Evolutionary conservation across 1,139 yeast genomes (phyloP).

Genomic region (Blastobotrys apis): DNA sequence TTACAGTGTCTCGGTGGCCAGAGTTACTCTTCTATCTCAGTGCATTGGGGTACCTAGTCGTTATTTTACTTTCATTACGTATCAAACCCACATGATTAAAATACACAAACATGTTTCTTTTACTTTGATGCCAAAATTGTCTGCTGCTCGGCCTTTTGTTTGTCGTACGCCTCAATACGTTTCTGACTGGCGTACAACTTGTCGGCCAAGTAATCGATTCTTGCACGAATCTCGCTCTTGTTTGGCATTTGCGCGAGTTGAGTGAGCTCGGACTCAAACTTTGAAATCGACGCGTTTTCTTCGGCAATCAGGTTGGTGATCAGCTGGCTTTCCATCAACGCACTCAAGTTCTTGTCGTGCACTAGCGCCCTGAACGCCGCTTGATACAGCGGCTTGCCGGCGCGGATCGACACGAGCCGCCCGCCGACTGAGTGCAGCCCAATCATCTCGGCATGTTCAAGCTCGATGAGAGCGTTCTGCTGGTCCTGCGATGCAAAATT

Average conservation of each 20-base stretch:
- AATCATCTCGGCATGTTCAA: slow-evolving; percentile 78
- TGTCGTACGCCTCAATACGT: slow-evolving; percentile 45
- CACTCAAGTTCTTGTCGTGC: slow-evolving; percentile 52
- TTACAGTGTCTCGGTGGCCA: slow-evolving; percentile 23
- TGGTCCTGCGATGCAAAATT: slow-evolving; percentile 56
- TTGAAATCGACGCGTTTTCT: slow-evolving; percentile 61
- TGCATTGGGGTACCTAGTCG: slow-evolving; percentile 22
- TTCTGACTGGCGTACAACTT: slow-evolving; percentile 50
- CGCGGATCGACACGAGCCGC: slow-evolving; percentile 56
- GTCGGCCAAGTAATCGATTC: slow-evolving; percentile 60
- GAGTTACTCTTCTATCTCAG: slow-evolving; percentile 22
- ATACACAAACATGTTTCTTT: neutral
- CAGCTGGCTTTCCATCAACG: slow-evolving; percentile 61
- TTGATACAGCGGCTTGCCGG: slow-evolving; percentile 80
- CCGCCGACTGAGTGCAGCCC: slow-evolving; percentile 71
- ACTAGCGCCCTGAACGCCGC: slow-evolving; percentile 74
- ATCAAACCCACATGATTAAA: slow-evolving; percentile 4
- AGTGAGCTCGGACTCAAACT: slow-evolving; percentile 68
- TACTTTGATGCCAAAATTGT: slow-evolving; percentile 12
- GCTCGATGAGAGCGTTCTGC: slow-evolving; percentile 53
- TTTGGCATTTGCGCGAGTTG: slow-evolving; percentile 47
- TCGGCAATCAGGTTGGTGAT: slow-evolving; percentile 49
- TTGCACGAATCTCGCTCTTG: slow-evolving; percentile 48
- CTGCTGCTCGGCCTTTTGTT: slow-evolving; percentile 24
- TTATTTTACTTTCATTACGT: slow-evolving; percentile 15